Base-by-base conservation (phyloP, 2,329 filamentous ascomycete genomes). In the Dendryphion nanum region DNA sequence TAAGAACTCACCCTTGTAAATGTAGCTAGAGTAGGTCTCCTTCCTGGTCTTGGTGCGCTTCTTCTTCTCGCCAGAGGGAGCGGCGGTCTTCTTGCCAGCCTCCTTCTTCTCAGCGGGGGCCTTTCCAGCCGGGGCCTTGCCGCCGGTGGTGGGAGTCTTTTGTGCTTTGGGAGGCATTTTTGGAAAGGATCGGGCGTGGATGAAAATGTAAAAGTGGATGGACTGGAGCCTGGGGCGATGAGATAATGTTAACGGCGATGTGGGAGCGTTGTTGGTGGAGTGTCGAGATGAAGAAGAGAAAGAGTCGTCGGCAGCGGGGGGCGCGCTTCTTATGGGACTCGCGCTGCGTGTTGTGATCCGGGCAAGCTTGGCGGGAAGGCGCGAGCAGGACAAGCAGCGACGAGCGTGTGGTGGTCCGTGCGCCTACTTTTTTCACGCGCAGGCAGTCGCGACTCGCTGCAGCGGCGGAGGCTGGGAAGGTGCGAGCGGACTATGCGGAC, bases 11-110 rank as follows among this genome's bases (percentile, higher is more conserved):
- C 91, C 93, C 81, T 97, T 98, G 87, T 97, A 98, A 77, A 98
- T 98, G 83, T 98, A 98, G 40, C 89, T 94, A 59, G 87, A 94
- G 81, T 98, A 98, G n/a, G 93, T 98, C 82, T 98, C 93, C 86
- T 97, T 97, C 77, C 93, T 85, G 57, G 90, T 88, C 90, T 98
- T 98, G 78, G 89, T 95, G 69, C 93, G 89, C 90, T 97, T 98
- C 88, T 98, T 98, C 89, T 97, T 97, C 63, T 97, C 93, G 53
- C 93, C 93, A 68, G 88, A 83, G 47, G 90, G 83, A 45, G 91
- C 89, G 57, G 81, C 75, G 34, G 93, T 97, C 86, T 97, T 98
- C 88, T 98, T 98, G 79, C 91, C 93, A 53, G 91, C 93, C 77
- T 97, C 91, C 85, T 97, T 96, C 86, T 96, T 96, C 83, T 96